Base-by-base conservation (phyloP, 805 yeast species). In the Priceomyces carsonii region DNA sequence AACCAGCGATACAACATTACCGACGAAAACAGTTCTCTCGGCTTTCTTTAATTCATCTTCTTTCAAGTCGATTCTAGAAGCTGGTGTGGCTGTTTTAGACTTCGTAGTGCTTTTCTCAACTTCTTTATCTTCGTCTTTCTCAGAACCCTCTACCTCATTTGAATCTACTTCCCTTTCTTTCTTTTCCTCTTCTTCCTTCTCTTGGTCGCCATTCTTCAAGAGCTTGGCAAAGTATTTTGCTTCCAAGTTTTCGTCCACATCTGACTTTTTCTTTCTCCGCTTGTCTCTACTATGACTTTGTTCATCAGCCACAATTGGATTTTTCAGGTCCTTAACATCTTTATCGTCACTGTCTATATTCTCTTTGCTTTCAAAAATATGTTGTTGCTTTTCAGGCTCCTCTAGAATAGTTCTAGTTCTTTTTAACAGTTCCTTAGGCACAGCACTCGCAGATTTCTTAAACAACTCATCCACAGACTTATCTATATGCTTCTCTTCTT, bases 1-100 rank as follows among this genome's bases (percentile, higher is more conserved):
- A 6, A 81, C 88, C 1, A 65, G 53, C 25, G 79, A 63, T 21
- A 85, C 77, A 9, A 91, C 76, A 57, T 93, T 93, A 28, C 97
- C 98, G 7, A 93, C 81, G 52, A 93, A 93, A 0, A 91, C 69
- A 0, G 96, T 88, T 48, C 82, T 74, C 45, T 84, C 87, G 5
- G 95, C 95, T 59, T 86, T 85, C 47, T 77, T 85, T 32, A 85
- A 66, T 55, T 88, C 95, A n/a, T 63, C 63, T 43, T 79, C 82
- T 54, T 81, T 81, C 40, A 82, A 59, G 60, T 83, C 83, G 29
- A 80, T 50, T 3, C 65, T 59, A 44, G 70, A 73, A 24, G 85
- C 82, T 2, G 51, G 51, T 17, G 45, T 47, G 9, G 44, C 13
- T 32, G 50, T 44, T 9, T 29, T 24, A 14, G 38, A 17, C 25